Base-by-base conservation (phyloP, 176 grass and related monocot genomes). In the Zizania latifolia region DNA sequence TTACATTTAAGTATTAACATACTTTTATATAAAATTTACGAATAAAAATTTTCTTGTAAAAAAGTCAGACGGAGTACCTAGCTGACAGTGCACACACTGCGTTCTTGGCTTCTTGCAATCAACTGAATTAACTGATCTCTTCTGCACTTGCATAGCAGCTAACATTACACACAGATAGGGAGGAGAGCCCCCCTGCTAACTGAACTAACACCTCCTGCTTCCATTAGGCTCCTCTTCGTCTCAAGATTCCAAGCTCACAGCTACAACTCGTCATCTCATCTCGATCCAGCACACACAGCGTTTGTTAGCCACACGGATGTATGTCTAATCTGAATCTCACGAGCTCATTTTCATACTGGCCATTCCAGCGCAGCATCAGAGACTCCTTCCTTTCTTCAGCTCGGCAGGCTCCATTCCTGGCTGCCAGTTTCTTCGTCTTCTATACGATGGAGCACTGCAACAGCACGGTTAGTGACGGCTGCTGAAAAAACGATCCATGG, bases 381-480 rank as follows among this genome's bases (percentile, higher is more conserved):
- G 19, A 5, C 17, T 43, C 54, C 45, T 16, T 10, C 77, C 11
- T 19, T 48, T 36, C 23, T 21, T 27, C 77, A 24, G 22, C 21
- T 24, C n/a, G n/a, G 26, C 45, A 12, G 54, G 37, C 62, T 31
- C 17, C 15, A 14, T 59, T n/a, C n/a, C n/a, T n/a, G n/a, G n/a
- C 16, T 40, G 58, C 51, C 9, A 64, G 58, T 62, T 32, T 39
- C 71, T 75, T 88, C 46, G 30, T 34, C 46, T 58, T 77, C 60
- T 37, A 62, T 46, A 53, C 14, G 34, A 46, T 53, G 19, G 48
- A 53, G 48, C 48, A 53, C 48, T 21, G 22, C 10, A 63, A 30
- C 51, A 26, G 17, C 77, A 77, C 12, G 26, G 78, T 77, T 73
- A 81, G 64, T 65, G 5, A 33, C 57, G 14, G 21, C 43, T 71